A percentile compares a stretch with the other conserved stretches of the same genome.
Evolutionary conservation across 257 asterid genomes (phyloP).

Genomic region (Ligustrum vulgare): DNA sequence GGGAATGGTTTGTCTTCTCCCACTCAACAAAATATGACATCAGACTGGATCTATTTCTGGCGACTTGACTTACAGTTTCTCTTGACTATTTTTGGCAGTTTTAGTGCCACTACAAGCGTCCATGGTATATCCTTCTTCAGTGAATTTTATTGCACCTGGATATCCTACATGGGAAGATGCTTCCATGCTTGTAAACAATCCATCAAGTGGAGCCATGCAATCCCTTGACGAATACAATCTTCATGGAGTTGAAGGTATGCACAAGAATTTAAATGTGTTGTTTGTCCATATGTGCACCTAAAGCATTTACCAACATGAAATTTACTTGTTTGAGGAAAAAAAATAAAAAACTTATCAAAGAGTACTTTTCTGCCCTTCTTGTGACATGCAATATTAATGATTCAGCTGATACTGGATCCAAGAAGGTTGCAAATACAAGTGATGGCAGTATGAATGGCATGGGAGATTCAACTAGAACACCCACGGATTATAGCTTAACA

Average conservation of each 20-base stretch:
- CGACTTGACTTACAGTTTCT: slow-evolving; percentile 24
- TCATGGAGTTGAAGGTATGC: slow-evolving; percentile 67
- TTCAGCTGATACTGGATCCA: slow-evolving; percentile 81
- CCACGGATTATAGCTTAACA: slow-evolving; percentile 40
- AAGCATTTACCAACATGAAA: neutral
- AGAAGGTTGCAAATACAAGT: slow-evolving; percentile 47
- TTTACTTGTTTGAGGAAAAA: neutral
- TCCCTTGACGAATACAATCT: slow-evolving; percentile 60
- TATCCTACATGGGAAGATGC: slow-evolving; percentile 74
- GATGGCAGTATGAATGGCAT: slow-evolving; percentile 51
- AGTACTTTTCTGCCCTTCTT: slow-evolving; percentile 34
- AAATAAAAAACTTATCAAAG: neutral
- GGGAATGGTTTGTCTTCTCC: slow-evolving; percentile 61
- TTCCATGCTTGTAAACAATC: slow-evolving; percentile 47
- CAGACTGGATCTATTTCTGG: slow-evolving; percentile 9
- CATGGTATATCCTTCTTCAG: slow-evolving; percentile 58
- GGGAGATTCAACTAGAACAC: slow-evolving; percentile 48
- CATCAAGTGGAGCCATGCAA: slow-evolving; percentile 50
- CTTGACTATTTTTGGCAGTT: slow-evolving; percentile 39
- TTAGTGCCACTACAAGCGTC: slow-evolving; percentile 70
- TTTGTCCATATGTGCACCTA: slow-evolving; percentile 3
- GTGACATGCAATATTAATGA: slow-evolving; percentile 46
- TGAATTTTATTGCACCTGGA: slow-evolving; percentile 56
- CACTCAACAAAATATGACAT: slow-evolving; percentile 6
- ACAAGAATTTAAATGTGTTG: slow-evolving; percentile 17